These are phyloP conservation scores for Cryptomeria japonica DNA, from an alignment of 75 land plant species.

Conservation along the genomic window DNA sequence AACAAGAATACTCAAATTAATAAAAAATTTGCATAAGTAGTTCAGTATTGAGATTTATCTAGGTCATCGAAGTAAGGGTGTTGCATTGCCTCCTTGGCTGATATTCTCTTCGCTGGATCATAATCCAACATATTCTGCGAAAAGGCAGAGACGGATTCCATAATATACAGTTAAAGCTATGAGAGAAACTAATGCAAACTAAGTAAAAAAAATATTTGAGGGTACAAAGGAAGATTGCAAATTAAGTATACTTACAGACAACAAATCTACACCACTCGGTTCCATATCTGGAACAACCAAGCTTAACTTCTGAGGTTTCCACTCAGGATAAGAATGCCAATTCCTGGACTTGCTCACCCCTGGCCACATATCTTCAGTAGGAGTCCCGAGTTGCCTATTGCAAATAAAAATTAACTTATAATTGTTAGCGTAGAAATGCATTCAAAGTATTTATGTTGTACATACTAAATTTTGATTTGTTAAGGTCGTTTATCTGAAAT, in stretches of 20 bases:
- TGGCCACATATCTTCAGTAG: conserved; percentile 92
- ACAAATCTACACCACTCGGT: conserved; percentile 63
- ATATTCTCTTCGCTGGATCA: conserved; percentile 79
- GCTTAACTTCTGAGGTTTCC: conserved; percentile 58
- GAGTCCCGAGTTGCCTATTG: conserved; percentile 83
- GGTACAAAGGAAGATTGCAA: not conserved
- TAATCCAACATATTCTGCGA: conserved; percentile 82
- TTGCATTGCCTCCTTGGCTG: conserved; percentile 91
- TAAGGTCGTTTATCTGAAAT: no score
- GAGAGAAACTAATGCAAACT: no score
- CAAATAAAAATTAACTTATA: not conserved
- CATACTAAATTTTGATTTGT: no score
- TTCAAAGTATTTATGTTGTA: not conserved
- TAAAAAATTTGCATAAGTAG: not conserved
- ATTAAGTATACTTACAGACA: conserved; percentile 42
- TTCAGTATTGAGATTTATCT: conserved; percentile 64
- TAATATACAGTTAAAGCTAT: no score
- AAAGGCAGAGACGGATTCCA: not conserved
- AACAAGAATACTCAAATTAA: no score
- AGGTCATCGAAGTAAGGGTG: conserved; percentile 87
- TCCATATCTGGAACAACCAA: conserved; percentile 64
- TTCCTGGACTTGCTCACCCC: conserved; percentile 73
- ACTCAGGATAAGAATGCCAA: conserved; percentile 94
- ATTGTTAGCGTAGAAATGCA: not conserved
- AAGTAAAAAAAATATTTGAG: not conserved